A percentile compares a stretch with the other conserved stretches of the same genome.
phyloP scores from a whole-genome alignment of 306 rosid species.

The Cucumis cinereus region DNA sequence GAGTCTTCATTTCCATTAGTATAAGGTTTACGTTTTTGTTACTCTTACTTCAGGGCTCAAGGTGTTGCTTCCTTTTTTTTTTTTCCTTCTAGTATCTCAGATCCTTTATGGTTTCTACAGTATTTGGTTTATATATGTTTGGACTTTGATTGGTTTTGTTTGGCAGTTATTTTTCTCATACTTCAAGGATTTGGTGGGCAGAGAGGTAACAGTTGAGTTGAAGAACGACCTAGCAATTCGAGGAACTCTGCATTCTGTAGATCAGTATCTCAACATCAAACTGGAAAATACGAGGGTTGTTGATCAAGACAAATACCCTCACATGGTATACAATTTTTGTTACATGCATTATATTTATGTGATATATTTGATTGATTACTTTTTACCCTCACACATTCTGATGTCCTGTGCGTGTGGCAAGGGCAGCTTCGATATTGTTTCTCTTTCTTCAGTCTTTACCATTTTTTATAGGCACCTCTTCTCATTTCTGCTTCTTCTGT shows the following conservation, averaged over 20 bases:
- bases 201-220: conserved; percentile 94
- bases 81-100: background rate
- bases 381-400: too few species aligned
- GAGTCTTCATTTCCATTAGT: background rate
- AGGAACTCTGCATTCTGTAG: conserved; percentile 90
- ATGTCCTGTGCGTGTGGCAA: too few species aligned
- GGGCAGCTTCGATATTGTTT: too few species aligned
- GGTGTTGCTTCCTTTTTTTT: too few species aligned
- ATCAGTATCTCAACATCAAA: conserved; percentile 91
- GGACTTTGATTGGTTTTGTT: conserved; percentile 5
- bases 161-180: conserved; percentile 94
- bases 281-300: conserved; percentile 97
- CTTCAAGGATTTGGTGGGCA: conserved; percentile 94
- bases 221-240: conserved; percentile 92
- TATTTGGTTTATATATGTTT: background rate
- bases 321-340: conserved; percentile 49
- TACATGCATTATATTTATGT: too few species aligned
- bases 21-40: background rate
- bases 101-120: background rate
- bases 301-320: conserved; percentile 93
- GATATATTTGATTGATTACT: too few species aligned
- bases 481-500: background rate
- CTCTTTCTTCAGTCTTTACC: too few species aligned
- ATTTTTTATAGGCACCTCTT: background rate
- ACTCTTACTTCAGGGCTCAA: background rate